A percentile compares a stretch with the other conserved stretches of the same genome.
These are phyloP conservation scores for Vanderwaltozyma polyspora DNA, from an alignment of 805 yeast species.

Conservation along the genomic window DNA sequence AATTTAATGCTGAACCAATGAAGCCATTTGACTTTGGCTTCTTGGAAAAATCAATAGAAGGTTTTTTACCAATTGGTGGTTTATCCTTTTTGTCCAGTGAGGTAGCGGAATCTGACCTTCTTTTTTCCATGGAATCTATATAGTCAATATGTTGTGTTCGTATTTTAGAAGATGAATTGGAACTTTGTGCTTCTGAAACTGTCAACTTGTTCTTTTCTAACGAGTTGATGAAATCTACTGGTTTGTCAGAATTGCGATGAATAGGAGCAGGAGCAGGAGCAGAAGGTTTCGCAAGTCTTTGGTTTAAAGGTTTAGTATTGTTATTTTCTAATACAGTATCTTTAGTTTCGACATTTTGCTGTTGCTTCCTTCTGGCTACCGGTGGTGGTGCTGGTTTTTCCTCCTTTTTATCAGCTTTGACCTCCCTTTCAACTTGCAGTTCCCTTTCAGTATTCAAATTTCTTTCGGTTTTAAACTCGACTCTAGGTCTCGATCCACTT, in stretches of 20 bases:
- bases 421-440: no score
- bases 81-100: neutral
- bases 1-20: slow-evolving; percentile 13
- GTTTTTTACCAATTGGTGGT: neutral
- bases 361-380: slow-evolving; percentile 4
- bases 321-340: neutral
- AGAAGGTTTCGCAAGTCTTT: neutral
- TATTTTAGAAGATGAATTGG: neutral
- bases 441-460: no score
- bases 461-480: no score
- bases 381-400: slow-evolving; percentile 7
- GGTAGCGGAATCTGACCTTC: slow-evolving; percentile 1
- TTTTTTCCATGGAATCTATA: slow-evolving; percentile 15
- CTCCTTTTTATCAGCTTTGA: no score
- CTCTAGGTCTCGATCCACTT: no score
- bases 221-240: slow-evolving; percentile 10
- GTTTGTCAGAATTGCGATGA: neutral
- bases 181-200: neutral
- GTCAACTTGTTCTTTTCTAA: slow-evolving; percentile 14
- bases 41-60: no score
- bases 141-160: slow-evolving; percentile 8
- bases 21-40: slow-evolving; percentile 12
- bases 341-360: neutral
- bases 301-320: neutral
- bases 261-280: slow-evolving; percentile 1